phyloP scores from a whole-genome alignment of 2,329 filamentous ascomycete genomes.

The Xylariaceae sp. region DNA sequence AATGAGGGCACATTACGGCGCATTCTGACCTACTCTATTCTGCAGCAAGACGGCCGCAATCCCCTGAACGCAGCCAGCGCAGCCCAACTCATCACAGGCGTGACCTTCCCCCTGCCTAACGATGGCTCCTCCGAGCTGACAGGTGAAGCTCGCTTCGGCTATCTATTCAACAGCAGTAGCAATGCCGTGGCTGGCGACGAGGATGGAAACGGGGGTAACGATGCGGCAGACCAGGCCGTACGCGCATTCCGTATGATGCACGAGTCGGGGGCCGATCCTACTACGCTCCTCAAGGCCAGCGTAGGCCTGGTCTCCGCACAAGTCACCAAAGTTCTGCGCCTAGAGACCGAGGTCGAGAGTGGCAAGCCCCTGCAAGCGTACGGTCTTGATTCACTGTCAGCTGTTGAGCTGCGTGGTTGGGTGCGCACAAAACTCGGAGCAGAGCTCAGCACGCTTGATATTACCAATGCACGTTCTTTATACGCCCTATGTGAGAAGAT shows the following conservation, averaged over 20 bases:
- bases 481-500: background rate
- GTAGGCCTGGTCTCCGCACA: conserved; percentile 32
- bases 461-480: conserved; percentile 34
- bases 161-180: conserved; percentile 11
- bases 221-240: background rate
- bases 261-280: conserved; percentile 22
- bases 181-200: background rate
- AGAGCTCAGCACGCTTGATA: conserved; percentile 37
- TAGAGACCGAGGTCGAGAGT: conserved; percentile 34
- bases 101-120: conserved; percentile 33
- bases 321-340: conserved; percentile 34
- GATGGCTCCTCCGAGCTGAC: conserved; percentile 31
- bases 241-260: background rate
- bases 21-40: conserved; percentile 29
- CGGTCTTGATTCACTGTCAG: conserved; percentile 39
- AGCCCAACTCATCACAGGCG: conserved; percentile 34
- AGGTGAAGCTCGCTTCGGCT: conserved; percentile 35
- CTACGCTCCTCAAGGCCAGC: conserved; percentile 20
- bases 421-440: conserved; percentile 31
- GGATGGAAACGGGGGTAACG: background rate
- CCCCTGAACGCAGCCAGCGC: background rate
- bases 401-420: conserved; percentile 41
- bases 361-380: conserved; percentile 35
- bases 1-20: conserved; percentile 31
- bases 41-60: conserved; percentile 28